Evolutionary conservation across 208 protist genomes (phyloP), one percentile per base, ranked within the genome.

Genomic region (Phytomonas francai): DNA sequence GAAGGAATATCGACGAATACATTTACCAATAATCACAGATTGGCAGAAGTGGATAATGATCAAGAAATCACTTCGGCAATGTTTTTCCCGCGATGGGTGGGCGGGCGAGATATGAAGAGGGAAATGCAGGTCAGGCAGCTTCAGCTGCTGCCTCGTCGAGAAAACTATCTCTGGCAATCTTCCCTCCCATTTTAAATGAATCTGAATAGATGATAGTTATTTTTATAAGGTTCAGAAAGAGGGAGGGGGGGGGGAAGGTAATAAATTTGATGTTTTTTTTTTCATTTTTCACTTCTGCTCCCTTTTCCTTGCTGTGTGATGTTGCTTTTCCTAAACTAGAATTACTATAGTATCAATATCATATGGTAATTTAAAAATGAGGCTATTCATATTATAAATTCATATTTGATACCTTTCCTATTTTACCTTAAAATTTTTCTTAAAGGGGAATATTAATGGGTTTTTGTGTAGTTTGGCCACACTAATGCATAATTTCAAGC

Each of bases 131-230:
- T 54, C 16, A 54, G 45, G 45, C 77, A 84, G 58, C 22, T 86
- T 30, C 85, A 78, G 27, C 76, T 93, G 29, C 77, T 93, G 31
- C 88, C 88, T 12, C 73, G 83, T n/a, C 84, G 84, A 9, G 83
- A 87, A 30, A 83, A 91, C 70, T 70, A 80, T 16, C 76, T 93
- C 22, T 93, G 82, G 80, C 88, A 93, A 71, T 66, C 81, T 2
- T 83, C 83, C 19, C 65, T 93, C 6, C 74, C 84, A 57, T 84
- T 84, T 68, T 87, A 36, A 69, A 16, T 27, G 36, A 6, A 27
- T 54, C 16, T 54, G 22, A 25, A 54, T 25, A 25, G 45, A 54
- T 25, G 7, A 25, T 54, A 25, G 0, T 22, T 19, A 54, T 36
- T 36, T 11, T 3, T 36, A 36, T 36, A 36, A 36, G 8, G 3